phyloP scores from a whole-genome alignment of 1,284 basidiomycete genomes.

The Xanthoconium separans region DNA sequence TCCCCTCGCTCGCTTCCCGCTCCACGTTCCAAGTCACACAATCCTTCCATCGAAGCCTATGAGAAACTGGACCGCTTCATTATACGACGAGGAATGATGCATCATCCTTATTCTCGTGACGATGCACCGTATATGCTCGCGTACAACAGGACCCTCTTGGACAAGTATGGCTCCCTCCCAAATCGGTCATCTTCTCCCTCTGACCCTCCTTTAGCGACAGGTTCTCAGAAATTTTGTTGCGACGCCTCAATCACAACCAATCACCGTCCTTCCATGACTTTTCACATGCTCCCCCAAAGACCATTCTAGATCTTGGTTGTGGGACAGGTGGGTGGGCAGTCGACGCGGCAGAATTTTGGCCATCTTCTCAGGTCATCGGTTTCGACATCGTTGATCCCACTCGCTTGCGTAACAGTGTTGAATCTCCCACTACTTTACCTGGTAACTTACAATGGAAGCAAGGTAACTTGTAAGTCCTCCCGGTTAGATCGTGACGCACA shows the following conservation, averaged over 20 bases:
- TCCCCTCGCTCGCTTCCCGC: not conserved
- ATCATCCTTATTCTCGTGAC: slow-evolving; percentile 50
- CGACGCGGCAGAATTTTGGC: slow-evolving; percentile 61
- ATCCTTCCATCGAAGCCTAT: slow-evolving; percentile 23
- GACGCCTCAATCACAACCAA: slow-evolving; percentile 46
- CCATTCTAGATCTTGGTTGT: slow-evolving; percentile 72
- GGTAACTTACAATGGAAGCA: slow-evolving; percentile 55
- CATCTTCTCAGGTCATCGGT: slow-evolving; percentile 52
- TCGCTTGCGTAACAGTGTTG: slow-evolving; percentile 29
- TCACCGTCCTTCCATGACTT: slow-evolving; percentile 61
- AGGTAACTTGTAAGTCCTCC: slow-evolving; percentile 61
- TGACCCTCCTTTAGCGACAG: slow-evolving; percentile 47
- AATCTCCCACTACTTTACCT: slow-evolving; percentile 44
- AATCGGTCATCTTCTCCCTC: slow-evolving; percentile 3
- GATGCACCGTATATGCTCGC: slow-evolving; percentile 64
- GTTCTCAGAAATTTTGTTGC: slow-evolving; percentile 51
- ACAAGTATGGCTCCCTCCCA: slow-evolving; percentile 46
- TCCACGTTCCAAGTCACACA: slow-evolving; percentile 2
- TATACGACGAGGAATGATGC: slow-evolving; percentile 42
- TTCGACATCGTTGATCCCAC: slow-evolving; percentile 62
- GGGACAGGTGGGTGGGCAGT: slow-evolving; percentile 65
- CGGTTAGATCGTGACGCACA: not conserved
- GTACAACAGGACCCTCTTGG: slow-evolving; percentile 55
- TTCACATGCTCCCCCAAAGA: slow-evolving; percentile 46
- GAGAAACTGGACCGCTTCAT: slow-evolving; percentile 38